A percentile compares a stretch with the other conserved stretches of the same genome.
phyloP scores from a whole-genome alignment of 2,329 filamentous ascomycete species.

The Penicillium nordicum region DNA sequence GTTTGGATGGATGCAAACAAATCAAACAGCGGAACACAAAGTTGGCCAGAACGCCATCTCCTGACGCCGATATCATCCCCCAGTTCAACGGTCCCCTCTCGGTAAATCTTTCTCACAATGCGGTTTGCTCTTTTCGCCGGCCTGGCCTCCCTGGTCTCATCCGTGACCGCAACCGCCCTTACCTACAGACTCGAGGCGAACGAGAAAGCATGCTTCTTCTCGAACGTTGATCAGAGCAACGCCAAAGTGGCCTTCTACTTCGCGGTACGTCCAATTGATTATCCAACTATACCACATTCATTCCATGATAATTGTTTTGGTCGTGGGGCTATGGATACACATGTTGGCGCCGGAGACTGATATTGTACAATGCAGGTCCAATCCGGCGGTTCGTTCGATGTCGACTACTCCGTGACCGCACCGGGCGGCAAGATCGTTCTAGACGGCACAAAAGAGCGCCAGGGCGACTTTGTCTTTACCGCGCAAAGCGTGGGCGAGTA shows the following conservation, averaged over 20 bases:
- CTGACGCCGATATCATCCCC: constrained; percentile 23
- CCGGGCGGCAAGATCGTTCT: constrained; percentile 78
- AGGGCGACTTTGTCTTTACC: constrained; percentile 97
- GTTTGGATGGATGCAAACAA: constrained; percentile 34
- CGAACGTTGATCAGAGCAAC: constrained; percentile 69
- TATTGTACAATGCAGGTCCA: constrained; percentile 65
- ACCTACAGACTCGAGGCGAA: constrained; percentile 89
- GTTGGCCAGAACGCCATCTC: constrained; percentile 32
- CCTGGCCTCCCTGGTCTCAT: constrained; percentile 67
- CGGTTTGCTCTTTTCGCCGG: constrained; percentile 62
- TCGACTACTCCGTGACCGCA: constrained; percentile 85
- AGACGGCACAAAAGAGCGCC: constrained; percentile 83
- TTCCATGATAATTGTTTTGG: background rate
- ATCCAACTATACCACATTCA: background rate
- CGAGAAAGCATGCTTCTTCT: constrained; percentile 95
- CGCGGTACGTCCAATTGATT: constrained; percentile 62
- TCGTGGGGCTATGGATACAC: background rate
- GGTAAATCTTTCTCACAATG: constrained; percentile 49
- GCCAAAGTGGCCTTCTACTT: constrained; percentile 98
- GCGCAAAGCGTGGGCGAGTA: constrained; percentile 86
- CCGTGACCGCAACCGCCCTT: constrained; percentile 80
- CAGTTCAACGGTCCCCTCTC: constrained; percentile 15
- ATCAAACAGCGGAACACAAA: constrained; percentile 32
- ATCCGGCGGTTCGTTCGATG: constrained; percentile 96
- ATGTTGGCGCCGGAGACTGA: constrained; percentile 4